phyloP scores from a whole-genome alignment of 345 rosid genomes.

The Gossypium stocksii region DNA sequence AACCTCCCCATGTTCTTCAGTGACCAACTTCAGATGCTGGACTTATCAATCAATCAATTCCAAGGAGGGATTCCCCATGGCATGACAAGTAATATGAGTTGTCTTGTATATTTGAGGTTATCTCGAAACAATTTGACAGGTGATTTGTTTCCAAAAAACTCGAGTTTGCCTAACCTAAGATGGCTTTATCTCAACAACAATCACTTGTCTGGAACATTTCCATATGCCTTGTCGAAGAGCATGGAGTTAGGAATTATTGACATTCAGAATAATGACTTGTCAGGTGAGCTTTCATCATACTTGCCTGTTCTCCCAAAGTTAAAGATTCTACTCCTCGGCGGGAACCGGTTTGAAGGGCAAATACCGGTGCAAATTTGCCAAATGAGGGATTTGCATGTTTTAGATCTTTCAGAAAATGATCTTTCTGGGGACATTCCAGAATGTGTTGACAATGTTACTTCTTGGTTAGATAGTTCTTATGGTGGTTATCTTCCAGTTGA shows the following conservation, averaged over 20 bases:
- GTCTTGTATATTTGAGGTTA: not conserved
- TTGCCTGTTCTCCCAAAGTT: not conserved
- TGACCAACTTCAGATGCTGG: not conserved
- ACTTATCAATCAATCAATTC: constrained; percentile 2
- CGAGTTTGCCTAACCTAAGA: constrained; percentile 7
- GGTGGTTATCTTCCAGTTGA: not conserved
- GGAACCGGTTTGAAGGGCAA: constrained; percentile 6
- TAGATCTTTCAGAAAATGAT: constrained; percentile 15
- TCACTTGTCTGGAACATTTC: not conserved
- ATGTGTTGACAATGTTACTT: constrained; percentile 14
- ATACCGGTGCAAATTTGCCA: constrained; percentile 13
- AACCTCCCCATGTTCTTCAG: not conserved
- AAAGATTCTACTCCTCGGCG: not conserved
- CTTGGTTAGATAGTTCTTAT: not conserved
- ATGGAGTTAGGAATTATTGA: not conserved
- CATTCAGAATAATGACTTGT: constrained; percentile 3
- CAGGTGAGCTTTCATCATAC: constrained; percentile 16
- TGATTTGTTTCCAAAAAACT: constrained; percentile 4
- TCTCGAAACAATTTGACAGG: constrained; percentile 12
- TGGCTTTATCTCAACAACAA: constrained; percentile 3
- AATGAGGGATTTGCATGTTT: not conserved
- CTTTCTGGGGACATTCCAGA: constrained; percentile 19
- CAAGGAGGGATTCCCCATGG: not conserved
- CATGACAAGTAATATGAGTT: constrained; percentile 11
- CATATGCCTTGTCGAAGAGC: not conserved